phyloP scores from a whole-genome alignment of 768 basidiomycete genomes.

The Polyporus arcularius region DNA sequence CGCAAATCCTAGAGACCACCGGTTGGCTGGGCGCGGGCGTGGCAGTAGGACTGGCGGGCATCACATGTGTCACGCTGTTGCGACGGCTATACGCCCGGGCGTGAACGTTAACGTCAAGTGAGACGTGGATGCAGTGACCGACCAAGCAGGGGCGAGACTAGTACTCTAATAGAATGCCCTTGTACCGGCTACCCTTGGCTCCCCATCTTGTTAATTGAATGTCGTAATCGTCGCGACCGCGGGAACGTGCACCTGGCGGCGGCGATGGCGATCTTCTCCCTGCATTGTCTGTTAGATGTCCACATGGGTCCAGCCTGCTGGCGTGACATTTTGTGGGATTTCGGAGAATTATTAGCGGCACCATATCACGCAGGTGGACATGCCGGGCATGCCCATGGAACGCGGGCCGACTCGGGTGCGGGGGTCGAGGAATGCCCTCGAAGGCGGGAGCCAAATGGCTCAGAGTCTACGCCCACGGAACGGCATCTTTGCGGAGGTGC shows the following conservation, averaged over 20 bases:
- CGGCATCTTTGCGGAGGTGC: conserved; percentile 11
- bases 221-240: conserved; percentile 19
- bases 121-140: neutral
- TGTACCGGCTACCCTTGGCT: conserved; percentile 3
- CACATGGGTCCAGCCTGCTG: conserved; percentile 9
- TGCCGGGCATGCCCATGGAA: conserved; percentile 11
- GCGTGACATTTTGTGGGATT: conserved; percentile 30
- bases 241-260: conserved; percentile 11
- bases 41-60: conserved; percentile 44
- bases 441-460: conserved; percentile 10
- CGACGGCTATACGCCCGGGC: conserved; percentile 23
- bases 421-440: neutral
- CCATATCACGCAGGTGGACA: conserved; percentile 1
- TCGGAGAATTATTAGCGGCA: conserved; percentile 20
- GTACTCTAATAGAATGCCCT: neutral
- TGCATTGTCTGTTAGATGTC: neutral
- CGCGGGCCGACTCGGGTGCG: conserved; percentile 5
- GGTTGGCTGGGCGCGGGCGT: conserved; percentile 51
- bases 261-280: conserved; percentile 18
- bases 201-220: conserved; percentile 18
- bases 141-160: neutral
- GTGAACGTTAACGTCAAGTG: conserved; percentile 3
- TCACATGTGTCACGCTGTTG: conserved; percentile 36
- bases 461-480: conserved; percentile 11
- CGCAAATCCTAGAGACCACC: conserved; percentile 53